phyloP scores from a whole-genome alignment of 371 early-diverging fungal genomes.

The Nematocida ausubeli region DNA sequence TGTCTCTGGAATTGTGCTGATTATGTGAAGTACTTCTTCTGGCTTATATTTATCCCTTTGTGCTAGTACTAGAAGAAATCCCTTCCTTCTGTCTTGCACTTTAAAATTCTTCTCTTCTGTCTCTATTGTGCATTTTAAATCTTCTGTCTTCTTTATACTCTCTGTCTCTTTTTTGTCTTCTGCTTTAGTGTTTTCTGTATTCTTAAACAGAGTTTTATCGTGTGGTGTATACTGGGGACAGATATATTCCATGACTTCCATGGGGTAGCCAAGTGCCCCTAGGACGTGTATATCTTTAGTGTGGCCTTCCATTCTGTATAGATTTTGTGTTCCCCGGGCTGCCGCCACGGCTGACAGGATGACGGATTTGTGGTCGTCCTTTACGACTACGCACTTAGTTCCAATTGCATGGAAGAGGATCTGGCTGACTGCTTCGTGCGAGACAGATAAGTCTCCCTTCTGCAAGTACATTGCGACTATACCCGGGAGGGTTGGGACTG shows the following conservation, averaged over 20 bases:
- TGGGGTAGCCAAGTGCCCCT: constrained; percentile 18
- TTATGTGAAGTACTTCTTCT: background rate
- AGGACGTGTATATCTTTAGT: constrained; percentile 10
- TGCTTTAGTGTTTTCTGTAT: no score
- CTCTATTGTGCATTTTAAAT: no score
- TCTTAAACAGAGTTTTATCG: no score
- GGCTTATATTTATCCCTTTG: constrained; percentile 1
- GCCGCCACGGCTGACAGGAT: constrained; percentile 17
- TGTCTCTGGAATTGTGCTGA: background rate
- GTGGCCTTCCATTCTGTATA: constrained; percentile 25
- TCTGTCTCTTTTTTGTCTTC: no score
- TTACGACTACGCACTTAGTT: constrained; percentile 1
- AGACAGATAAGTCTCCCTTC: constrained; percentile 4
- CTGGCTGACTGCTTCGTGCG: constrained; percentile 33
- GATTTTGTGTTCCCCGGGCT: constrained; percentile 9
- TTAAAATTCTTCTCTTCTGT: no score
- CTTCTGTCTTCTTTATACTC: no score
- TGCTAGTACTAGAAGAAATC: constrained; percentile 1
- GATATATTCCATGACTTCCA: background rate
- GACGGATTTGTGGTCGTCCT: constrained; percentile 33
- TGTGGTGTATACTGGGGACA: no score
- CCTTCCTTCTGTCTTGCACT: background rate
- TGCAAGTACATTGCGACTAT: constrained; percentile 14
- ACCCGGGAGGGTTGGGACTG: background rate
- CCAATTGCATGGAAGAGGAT: constrained; percentile 37